Base-by-base conservation (phyloP, 1,139 yeast species). In the Scheffersomyces quercinus region DNA sequence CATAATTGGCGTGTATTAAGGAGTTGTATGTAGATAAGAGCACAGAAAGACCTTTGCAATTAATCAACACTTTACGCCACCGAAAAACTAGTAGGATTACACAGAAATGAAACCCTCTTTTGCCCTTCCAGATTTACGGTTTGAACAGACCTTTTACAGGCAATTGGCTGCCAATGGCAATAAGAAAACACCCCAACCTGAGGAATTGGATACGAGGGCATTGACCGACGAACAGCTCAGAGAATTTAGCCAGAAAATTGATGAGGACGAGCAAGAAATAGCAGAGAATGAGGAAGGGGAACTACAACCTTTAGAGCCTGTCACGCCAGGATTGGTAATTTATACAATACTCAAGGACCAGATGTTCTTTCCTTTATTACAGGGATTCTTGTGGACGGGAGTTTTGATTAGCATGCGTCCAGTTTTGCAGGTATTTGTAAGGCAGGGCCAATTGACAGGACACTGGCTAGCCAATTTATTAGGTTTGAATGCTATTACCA, bases 291-390 rank as follows among this genome's bases (percentile, higher is more conserved):
- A 33, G 7, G 36, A 37, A 2, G 29, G 45, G n/a, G 46, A 37
- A 10, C 40, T 40, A 8, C 38, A 50, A 7, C 78, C 76, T 8
- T 53, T 66, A 13, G 60, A 62, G 8, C 64, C 65, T 12, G 69
- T 80, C 26, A 75, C 84, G 0, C 79, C 80, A 1, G 56, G 62
- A 2, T 67, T 78, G 0, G 77, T 83, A 6, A 51, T 72, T 0
- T 80, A 79, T 53, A 85, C 88, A 1, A 64, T 86, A 0, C 39
- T 83, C 8, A 78, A 78, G 48, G 91, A 85, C 55, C 85, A 84
- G 48, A 56, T 86, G 2, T 12, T 85, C n/a, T 77, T 85, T 82
- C 93, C 93, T 1, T 71, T 86, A 33, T 20, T 74, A 13, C 79
- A 72, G 49, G 78, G 79, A 4, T 68, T 75, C 45, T 43, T 70